Base-by-base conservation (phyloP, 495 filamentous ascomycete genomes). In the Rhypophila decipiens region DNA sequence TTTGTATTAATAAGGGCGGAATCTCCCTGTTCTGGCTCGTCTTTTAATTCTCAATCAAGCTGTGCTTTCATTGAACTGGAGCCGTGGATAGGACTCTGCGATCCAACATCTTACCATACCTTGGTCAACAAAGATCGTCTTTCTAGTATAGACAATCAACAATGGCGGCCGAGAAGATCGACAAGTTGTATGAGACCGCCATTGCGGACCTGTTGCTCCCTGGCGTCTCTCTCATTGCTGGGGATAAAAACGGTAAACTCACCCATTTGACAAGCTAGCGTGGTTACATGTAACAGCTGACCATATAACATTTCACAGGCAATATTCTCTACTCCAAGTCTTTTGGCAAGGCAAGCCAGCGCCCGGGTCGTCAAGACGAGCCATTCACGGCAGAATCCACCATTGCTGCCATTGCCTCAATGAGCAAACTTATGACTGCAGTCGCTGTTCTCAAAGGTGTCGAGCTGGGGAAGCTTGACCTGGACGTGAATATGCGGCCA, bases 381-480 rank as follows among this genome's bases (percentile, higher is more conserved):
- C 15, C 51, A 11, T 50, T 54, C 24, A 44, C 24, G 33, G 13
- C 18, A 2, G 27, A 31, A 7, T 39, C 29, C 17, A 50, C 46
- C 15, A 31, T 58, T 33, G 24, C 43, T 19, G 44, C 51, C 41
- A 47, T 59, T 40, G 63, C 58, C 21, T 68, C 65, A 1, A 57
- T 64, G 47, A 60, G 54, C n/a, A 65, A 68, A 43, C 52, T 68
- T 3, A 51, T 60, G 38, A 66, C 65, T 3, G 55, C 58, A 9
- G 48, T 68, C 10, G 65, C 65, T 1, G 58, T 55, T n/a, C 50
- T 64, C 40, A 52, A 58, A 35, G 50, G 52, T 19, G 57, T 68
- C 11, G 65, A 66, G 29, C 55, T 50, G 34, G 65, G 65, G 7
- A 51, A 61, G 22, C 46, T 66, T 9, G 54, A 53, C 3, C 46